Percentiles rank a stretch among this genome's conserved stretches.
Conservation (phyloP, 305 asterid genomes). For the Plantago coronopus region DNA sequence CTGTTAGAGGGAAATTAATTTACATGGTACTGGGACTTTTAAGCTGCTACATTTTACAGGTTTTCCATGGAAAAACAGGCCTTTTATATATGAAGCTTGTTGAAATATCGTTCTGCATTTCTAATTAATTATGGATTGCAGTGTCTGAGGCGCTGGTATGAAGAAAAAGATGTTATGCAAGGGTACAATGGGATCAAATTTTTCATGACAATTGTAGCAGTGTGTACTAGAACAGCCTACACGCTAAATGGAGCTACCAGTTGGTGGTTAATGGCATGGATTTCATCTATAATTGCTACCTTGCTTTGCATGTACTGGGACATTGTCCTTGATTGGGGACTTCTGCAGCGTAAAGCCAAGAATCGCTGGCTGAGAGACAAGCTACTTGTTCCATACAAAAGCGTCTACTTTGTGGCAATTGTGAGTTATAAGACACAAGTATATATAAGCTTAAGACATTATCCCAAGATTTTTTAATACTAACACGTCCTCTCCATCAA, state of each 20-base stretch:
- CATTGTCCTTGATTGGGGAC: conserved; percentile 52
- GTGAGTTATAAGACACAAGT: conserved; percentile 24
- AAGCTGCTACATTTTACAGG: too few species aligned
- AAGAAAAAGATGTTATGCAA: conserved; percentile 41
- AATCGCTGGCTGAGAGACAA: conserved; percentile 49
- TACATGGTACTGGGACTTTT: too few species aligned
- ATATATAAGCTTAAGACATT: not conserved
- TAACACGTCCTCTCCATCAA: not conserved
- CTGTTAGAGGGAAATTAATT: too few species aligned
- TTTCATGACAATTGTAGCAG: conserved; percentile 39
- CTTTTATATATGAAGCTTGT: too few species aligned
- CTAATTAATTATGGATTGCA: too few species aligned
- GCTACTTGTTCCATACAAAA: conserved; percentile 40
- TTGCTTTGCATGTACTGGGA: conserved; percentile 48
- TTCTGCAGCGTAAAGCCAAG: conserved; percentile 36
- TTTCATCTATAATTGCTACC: conserved; percentile 33
- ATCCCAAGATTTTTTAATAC: too few species aligned
- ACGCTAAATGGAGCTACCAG: conserved; percentile 22
- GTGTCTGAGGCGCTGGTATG: conserved; percentile 25
- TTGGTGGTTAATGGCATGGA: conserved; percentile 39
- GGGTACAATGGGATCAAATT: conserved; percentile 46
- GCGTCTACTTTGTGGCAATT: conserved; percentile 40
- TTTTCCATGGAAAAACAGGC: too few species aligned
- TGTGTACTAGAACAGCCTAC: conserved; percentile 41
- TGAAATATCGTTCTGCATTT: too few species aligned